A percentile compares a stretch with the other conserved stretches of the same genome.
Evolutionary conservation across 495 filamentous ascomycete species (phyloP).

Genomic region (Haplographium delicatum): DNA sequence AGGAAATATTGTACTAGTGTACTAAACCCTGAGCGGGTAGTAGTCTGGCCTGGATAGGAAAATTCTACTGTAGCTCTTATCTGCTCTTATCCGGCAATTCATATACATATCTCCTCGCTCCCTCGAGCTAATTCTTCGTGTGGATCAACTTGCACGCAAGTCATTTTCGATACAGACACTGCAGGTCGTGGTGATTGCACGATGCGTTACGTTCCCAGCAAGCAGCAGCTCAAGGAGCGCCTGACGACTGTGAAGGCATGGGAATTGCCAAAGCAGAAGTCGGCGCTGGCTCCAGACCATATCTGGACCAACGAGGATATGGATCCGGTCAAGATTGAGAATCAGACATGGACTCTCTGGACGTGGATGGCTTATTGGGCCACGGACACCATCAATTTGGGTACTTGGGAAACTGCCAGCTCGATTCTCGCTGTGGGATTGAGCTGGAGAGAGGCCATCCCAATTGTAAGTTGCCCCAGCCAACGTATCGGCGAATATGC

Average conservation of each 20-base stretch:
- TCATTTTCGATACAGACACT: not conserved
- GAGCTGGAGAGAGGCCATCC: constrained; percentile 55
- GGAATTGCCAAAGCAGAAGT: constrained; percentile 44
- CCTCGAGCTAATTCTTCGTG: not conserved
- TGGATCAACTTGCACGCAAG: not conserved
- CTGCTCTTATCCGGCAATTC: not conserved
- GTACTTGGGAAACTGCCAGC: constrained; percentile 57
- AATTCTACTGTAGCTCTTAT: not conserved
- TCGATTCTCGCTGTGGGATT: constrained; percentile 60
- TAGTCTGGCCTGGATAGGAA: too few relatives aligned
- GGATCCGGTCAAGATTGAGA: constrained; percentile 41
- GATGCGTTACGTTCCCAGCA: constrained; percentile 20
- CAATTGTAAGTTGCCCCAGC: constrained; percentile 38
- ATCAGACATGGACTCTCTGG: constrained; percentile 45
- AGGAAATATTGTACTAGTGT: too few relatives aligned
- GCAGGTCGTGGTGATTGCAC: not conserved
- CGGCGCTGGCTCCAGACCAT: constrained; percentile 40
- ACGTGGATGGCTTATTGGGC: constrained; percentile 56
- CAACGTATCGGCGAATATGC: too few relatives aligned
- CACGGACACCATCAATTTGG: constrained; percentile 56
- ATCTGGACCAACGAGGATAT: constrained; percentile 44
- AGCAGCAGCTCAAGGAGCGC: constrained; percentile 29
- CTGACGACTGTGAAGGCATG: constrained; percentile 37
- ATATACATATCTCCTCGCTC: not conserved
- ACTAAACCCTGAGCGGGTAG: too few relatives aligned